Base-by-base conservation (phyloP, 805 yeast species). In the Pichia nakasei region DNA sequence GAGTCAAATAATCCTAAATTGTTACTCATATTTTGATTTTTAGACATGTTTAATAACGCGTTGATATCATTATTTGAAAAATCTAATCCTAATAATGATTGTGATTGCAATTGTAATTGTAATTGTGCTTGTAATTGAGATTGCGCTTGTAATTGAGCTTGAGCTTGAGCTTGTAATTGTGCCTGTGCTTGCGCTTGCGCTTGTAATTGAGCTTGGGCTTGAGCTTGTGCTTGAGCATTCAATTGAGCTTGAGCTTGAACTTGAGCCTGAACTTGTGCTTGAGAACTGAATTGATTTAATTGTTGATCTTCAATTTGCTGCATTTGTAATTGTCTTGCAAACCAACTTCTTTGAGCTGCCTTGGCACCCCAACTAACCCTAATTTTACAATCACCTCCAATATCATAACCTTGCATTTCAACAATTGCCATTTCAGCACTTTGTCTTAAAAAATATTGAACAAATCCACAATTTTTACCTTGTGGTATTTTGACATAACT, bases 381-480 rank as follows among this genome's bases (percentile, higher is more conserved):
- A 39, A 88, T 80, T 48, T 91, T 73, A 45, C 85, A 81, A 46
- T 85, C 88, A 11, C 41, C 89, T 19, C 64, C 91, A 53, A 88
- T 81, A 32, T 87, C 86, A 58, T 79, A 85, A 9, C 95, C 95
- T 64, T 88, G 95, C 94, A 88, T 83, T 50, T 81, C 83, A 31
- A 76, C 70, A 49, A 88, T 84, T 11, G 96, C 95, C 43, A 72
- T 72, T 63, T 89, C 96, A 2, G 96, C 96, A 52, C 85, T 79
- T 37, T 78, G 77, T 45, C 95, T 70, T 42, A 81, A 76, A 35
- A 78, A 75, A 59, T 75, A 88, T 61, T 85, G 94, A 43, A 88
- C 87, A 65, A 89, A 87, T 1, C 95, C 96, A 64, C 95, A 86
- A 48, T 62, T 62, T 50, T 80, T 81, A 12, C 85, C 91, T 6